Base-by-base conservation (phyloP, 2,329 filamentous ascomycete genomes). In the Colletotrichum lini region DNA sequence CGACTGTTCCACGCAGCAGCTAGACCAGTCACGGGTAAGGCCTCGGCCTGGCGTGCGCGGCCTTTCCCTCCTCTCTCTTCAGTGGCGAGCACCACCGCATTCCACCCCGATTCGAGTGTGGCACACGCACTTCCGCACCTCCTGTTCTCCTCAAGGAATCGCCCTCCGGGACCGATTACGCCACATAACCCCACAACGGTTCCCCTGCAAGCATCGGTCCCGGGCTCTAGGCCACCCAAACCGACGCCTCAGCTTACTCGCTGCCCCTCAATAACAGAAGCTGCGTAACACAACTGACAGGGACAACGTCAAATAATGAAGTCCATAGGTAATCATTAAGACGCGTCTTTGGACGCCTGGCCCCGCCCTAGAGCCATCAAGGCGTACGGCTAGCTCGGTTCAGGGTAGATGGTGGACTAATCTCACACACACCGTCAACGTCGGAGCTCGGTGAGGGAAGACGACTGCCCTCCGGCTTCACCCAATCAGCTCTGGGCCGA, bases 21-120 rank as follows among this genome's bases (percentile, higher is more conserved):
- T 42, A 23, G 44, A 42, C 47, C 62, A 49, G 23, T 45, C 38
- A 63, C 21, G 38, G 35, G 38, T 58, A 58, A 63, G 68, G 58
- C 64, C 65, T 71, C 57, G 44, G 26, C 40, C 18, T 66, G 64
- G 68, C 58, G 58, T 71, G 65, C 68, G 68, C 58, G 65, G 58
- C 57, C 68, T 49, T 54, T 18, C 40, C 42, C 57, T 38, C 30
- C 44, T 38, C 57, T 50, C 44, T 21, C 50, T 21, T 57, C 50
- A 42, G 68, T 71, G 68, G 65, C 68, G 58, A 54, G 52, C 65
- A 67, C 63, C 44, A 57, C 56, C 54, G 42, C 54, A 26, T n/a
- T 50, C 26, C 44, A 50, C 44, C 12, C 44, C 57, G 6, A 26
- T 44, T 23, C 23, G 21, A 59, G 35, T 58, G 61, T 65, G 66